Evolutionary conservation across 164 flowering plant species (phyloP), one percentile per base, ranked within the genome.

Genomic region (Sedum album): DNA sequence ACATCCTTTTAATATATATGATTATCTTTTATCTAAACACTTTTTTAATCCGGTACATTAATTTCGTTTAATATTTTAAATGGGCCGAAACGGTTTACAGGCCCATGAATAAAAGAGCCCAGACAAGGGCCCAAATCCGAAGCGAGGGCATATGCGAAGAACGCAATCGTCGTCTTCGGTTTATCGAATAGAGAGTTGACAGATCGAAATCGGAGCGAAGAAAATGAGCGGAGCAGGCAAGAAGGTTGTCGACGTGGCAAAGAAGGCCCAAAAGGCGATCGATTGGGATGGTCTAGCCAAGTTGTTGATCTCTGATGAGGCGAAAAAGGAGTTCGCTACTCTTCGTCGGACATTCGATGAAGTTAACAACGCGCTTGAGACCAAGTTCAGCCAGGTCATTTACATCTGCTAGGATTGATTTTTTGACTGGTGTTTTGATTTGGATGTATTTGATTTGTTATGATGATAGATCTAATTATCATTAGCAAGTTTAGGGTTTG

Each of bases 251-350:
- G 98, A 90, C 42, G 84, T 79, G 15, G 86, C 92, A 0, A 71
- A 76, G 76, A 93, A 93, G 77, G 96, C 96, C 7, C 68, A 82
- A 9, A 90, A 70, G 71, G 78, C 68, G 35, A 90, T 93, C 31
- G 98, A 93, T 71, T 90, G 98, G 98, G 91, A 89, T 4, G 97
- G 92, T n/a, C 85, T 93, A 96, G 88, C 90, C 3, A 90, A 86
- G 88, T 81, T 90, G 26, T 71, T 93, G 31, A 88, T n/a, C n/a
- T n/a, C n/a, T n/a, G n/a, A n/a, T n/a, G n/a, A n/a, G n/a, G n/a
- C n/a, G n/a, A n/a, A n/a, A n/a, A n/a, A n/a, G n/a, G n/a, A n/a
- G n/a, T n/a, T n/a, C n/a, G n/a, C n/a, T n/a, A n/a, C n/a, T n/a
- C 97, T 93, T 65, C 96, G 97, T 36, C 91, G 91, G 36, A 78